Conservation (phyloP, 331 rosid genomes). For the Rosa hybrid region DNA sequence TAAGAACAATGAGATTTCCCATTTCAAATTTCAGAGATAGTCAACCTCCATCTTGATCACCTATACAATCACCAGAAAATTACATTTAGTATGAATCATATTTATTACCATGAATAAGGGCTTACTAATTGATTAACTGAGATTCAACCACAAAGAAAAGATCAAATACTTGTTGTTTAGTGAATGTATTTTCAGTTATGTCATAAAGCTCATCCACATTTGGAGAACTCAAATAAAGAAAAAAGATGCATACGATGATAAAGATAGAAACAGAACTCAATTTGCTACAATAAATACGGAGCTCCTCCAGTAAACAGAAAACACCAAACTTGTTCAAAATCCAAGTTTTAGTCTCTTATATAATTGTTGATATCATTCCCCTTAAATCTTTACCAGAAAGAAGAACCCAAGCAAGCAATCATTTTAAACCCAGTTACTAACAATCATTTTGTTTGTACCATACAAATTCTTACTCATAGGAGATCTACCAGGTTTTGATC, state of each 20-base stretch:
- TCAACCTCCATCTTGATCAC: constrained; percentile 66
- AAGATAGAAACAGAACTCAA: too few relatives aligned
- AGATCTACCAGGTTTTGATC: neutral
- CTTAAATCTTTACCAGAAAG: too few relatives aligned
- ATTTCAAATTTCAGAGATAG: constrained; percentile 58
- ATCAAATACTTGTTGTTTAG: constrained; percentile 38
- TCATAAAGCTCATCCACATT: constrained; percentile 47
- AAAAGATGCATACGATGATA: too few relatives aligned
- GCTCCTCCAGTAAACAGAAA: too few relatives aligned
- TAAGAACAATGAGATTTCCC: constrained; percentile 65
- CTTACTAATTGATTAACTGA: neutral
- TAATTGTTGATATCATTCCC: too few relatives aligned
- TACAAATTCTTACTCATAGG: neutral
- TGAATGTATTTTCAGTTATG: constrained; percentile 47
- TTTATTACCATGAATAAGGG: neutral
- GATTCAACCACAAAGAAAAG: neutral
- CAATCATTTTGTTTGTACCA: too few relatives aligned
- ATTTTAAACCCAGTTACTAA: too few relatives aligned
- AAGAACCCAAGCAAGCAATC: too few relatives aligned
- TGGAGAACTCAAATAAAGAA: constrained; percentile 16
- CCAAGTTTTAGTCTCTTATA: too few relatives aligned
- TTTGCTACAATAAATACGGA: too few relatives aligned
- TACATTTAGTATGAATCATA: neutral
- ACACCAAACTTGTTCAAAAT: too few relatives aligned
- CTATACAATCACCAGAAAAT: constrained; percentile 32